Percentiles rank a stretch among this genome's conserved stretches.
Conservation (phyloP, 768 basidiomycete genomes). For the Boletus vermiculosoides region DNA sequence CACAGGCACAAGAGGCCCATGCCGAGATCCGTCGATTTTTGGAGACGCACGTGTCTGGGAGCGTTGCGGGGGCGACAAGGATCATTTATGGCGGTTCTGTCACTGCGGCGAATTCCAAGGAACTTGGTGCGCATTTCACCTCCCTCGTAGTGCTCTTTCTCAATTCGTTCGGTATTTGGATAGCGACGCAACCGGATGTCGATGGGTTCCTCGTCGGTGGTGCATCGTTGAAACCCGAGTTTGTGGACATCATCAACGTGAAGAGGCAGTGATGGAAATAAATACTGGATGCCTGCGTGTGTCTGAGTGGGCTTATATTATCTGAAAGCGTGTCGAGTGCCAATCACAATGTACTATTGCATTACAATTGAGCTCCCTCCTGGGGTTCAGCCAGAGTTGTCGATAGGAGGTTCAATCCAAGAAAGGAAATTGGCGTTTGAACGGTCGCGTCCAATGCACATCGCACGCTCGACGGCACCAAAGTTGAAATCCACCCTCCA, state of each 20-base stretch:
- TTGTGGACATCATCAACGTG: slow-evolving; percentile 86
- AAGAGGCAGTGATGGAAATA: slow-evolving; percentile 33
- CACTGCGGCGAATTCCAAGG: slow-evolving; percentile 80
- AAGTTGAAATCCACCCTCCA: background rate
- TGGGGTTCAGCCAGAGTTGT: no score
- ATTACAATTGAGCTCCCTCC: no score
- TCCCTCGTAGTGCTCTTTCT: background rate
- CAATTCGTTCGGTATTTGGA: background rate
- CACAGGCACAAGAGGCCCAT: slow-evolving; percentile 94
- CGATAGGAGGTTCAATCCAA: background rate
- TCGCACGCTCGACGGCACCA: background rate
- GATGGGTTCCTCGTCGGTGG: slow-evolving; percentile 99
- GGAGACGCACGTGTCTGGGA: slow-evolving; percentile 55
- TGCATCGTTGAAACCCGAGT: slow-evolving; percentile 97
- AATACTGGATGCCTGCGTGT: background rate
- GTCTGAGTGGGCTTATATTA: background rate
- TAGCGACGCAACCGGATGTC: slow-evolving; percentile 77
- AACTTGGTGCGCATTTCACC: slow-evolving; percentile 64
- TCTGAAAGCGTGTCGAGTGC: background rate
- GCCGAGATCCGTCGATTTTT: slow-evolving; percentile 78
- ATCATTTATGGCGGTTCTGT: slow-evolving; percentile 98
- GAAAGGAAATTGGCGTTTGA: background rate
- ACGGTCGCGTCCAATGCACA: background rate
- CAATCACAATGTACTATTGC: background rate
- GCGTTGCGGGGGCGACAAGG: slow-evolving; percentile 70